phyloP scores from a whole-genome alignment of 176 grass and related monocot species.

The Musa troglodytarum region DNA sequence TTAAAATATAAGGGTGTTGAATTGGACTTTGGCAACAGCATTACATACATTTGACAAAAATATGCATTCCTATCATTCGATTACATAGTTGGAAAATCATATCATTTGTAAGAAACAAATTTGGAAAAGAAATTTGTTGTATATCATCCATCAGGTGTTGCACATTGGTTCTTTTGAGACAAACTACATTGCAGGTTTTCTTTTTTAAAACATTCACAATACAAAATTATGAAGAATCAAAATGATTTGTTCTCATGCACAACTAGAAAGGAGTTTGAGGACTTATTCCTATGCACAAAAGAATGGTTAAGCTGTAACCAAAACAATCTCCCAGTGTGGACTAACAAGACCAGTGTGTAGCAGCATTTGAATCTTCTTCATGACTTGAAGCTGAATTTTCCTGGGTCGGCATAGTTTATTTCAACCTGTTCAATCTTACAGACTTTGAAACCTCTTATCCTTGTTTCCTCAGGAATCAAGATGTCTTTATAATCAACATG shows the following conservation, averaged over 20 bases:
- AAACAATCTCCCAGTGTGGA: background rate
- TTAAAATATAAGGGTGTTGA: too few species aligned
- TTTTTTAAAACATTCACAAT: too few species aligned
- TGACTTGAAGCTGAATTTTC: constrained; percentile 18
- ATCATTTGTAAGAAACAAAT: too few species aligned
- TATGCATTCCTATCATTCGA: too few species aligned
- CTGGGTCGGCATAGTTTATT: constrained; percentile 33
- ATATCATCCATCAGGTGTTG: too few species aligned
- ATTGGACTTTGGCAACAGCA: too few species aligned
- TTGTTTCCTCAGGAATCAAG: constrained; percentile 57
- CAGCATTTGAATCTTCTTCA: constrained; percentile 2
- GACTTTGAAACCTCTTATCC: constrained; percentile 78
- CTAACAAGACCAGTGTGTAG: background rate
- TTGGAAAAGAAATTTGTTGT: too few species aligned
- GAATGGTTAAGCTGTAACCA: background rate
- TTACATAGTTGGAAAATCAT: too few species aligned
- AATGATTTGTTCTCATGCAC: background rate
- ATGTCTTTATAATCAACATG: constrained; percentile 62
- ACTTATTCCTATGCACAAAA: background rate
- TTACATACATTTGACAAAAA: too few species aligned
- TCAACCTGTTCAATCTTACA: constrained; percentile 69
- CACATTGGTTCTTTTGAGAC: too few species aligned
- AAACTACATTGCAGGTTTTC: too few species aligned
- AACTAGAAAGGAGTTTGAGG: background rate
- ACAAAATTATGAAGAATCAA: background rate